A percentile compares a stretch with the other conserved stretches of the same genome.
Evolutionary conservation across 2,329 filamentous ascomycete species (phyloP).

Genomic region (Arthroderma sp.): DNA sequence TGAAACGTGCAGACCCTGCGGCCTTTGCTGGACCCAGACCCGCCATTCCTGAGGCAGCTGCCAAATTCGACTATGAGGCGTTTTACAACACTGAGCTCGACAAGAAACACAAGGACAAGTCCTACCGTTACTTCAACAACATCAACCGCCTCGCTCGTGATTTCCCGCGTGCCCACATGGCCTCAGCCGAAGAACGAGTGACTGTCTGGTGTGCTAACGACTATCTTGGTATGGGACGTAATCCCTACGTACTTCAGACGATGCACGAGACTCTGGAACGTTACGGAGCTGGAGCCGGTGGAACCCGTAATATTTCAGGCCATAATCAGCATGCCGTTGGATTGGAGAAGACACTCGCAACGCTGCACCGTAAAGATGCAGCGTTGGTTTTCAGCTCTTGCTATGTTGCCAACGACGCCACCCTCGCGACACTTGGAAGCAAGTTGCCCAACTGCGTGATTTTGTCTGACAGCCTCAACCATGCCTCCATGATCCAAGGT

Average conservation of each 20-base stretch:
- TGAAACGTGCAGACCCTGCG: slow-evolving; percentile 4
- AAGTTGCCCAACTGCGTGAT: slow-evolving; percentile 95
- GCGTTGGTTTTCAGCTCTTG: slow-evolving; percentile 94
- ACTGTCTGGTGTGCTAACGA: slow-evolving; percentile 99
- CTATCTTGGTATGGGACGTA: slow-evolving; percentile 95
- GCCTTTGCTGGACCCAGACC: slow-evolving; percentile 24
- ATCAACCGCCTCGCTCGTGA: slow-evolving; percentile 97
- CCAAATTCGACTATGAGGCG: slow-evolving; percentile 74
- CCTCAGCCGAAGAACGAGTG: slow-evolving; percentile 66
- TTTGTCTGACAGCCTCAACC: slow-evolving; percentile 92
- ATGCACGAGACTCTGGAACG: slow-evolving; percentile 94
- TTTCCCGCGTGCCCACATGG: slow-evolving; percentile 89
- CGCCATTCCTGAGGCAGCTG: slow-evolving; percentile 29
- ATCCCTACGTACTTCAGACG: slow-evolving; percentile 67
- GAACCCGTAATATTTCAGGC: slow-evolving; percentile 93
- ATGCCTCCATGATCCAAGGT: slow-evolving; percentile 98
- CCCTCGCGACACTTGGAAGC: slow-evolving; percentile 88
- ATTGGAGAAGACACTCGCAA: slow-evolving; percentile 69
- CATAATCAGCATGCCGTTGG: slow-evolving; percentile 90
- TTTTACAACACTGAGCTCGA: slow-evolving; percentile 85
- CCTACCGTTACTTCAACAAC: slow-evolving; percentile 99
- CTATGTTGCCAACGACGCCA: slow-evolving; percentile 97
- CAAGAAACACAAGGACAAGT: slow-evolving; percentile 99
- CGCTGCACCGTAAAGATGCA: slow-evolving; percentile 80
- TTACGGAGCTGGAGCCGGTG: slow-evolving; percentile 89